These are phyloP conservation scores for Aspergillus pseudoglaucus DNA, from an alignment of 2,329 filamentous ascomycete genomes.

Conservation along the genomic window DNA sequence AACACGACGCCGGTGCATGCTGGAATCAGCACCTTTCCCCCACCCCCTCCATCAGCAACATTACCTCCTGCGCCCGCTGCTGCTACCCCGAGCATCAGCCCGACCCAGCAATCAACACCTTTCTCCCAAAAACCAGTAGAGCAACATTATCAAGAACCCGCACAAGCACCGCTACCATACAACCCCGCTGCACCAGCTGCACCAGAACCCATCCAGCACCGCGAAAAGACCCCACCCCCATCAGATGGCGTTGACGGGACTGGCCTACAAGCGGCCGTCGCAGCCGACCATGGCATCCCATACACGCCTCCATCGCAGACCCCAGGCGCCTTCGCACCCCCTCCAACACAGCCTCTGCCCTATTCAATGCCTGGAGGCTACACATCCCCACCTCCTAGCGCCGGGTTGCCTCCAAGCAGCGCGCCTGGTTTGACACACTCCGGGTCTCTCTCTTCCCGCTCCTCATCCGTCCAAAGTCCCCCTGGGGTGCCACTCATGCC, in stretches of 20 bases:
- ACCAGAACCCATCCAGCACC: conserved; percentile 57
- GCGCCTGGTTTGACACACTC: conserved; percentile 9
- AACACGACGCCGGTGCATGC: conserved; percentile 13
- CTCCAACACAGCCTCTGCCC: conserved; percentile 14
- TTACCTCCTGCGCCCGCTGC: conserved; percentile 2
- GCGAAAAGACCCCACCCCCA: conserved; percentile 62
- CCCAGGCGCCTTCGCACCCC: conserved; percentile 16
- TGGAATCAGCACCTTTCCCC: conserved; percentile 18
- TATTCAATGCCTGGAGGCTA: conserved; percentile 23
- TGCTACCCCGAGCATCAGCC: neutral
- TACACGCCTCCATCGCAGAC: conserved; percentile 26
- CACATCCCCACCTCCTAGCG: conserved; percentile 31
- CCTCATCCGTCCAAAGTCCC: conserved; percentile 19
- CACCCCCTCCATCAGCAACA: conserved; percentile 19
- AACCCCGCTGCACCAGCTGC: conserved; percentile 61
- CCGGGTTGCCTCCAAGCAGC: conserved; percentile 15
- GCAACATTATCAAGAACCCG: conserved; percentile 22
- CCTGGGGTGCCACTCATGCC: conserved; percentile 17
- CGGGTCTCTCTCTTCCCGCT: conserved; percentile 17
- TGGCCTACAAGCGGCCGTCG: conserved; percentile 37
- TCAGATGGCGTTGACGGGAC: conserved; percentile 47
- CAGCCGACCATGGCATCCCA: conserved; percentile 30
- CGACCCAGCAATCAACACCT: conserved; percentile 9
- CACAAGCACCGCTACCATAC: conserved; percentile 51
- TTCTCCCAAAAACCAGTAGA: conserved; percentile 10